Percentiles rank a stretch among this genome's conserved stretches.
phyloP scores from a whole-genome alignment of 2,329 filamentous ascomycete genomes.

The Botryotinia narcissicola region DNA sequence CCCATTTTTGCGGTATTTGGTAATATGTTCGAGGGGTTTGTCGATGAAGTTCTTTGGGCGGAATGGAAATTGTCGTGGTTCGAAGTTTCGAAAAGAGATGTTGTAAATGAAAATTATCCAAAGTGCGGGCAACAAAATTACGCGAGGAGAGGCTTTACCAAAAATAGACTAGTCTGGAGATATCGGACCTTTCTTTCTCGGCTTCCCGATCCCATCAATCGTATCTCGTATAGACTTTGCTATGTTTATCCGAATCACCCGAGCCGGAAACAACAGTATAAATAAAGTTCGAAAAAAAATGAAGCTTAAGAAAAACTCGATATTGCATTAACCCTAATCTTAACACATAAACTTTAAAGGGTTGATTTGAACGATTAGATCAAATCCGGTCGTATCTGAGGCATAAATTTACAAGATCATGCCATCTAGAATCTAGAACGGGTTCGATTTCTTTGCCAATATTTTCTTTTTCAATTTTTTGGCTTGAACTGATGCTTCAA shows the following conservation, averaged over 20 bases:
- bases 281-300: background rate
- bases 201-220: background rate
- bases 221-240: background rate
- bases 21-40: constrained; percentile 30
- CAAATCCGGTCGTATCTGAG: too few relatives aligned
- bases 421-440: background rate
- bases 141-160: constrained; percentile 3
- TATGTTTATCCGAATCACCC: background rate
- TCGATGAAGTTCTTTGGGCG: constrained; percentile 23
- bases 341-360: background rate
- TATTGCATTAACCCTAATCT: background rate
- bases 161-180: background rate
- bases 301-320: background rate
- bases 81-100: constrained; percentile 9
- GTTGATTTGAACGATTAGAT: background rate
- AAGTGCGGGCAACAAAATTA: constrained; percentile 15
- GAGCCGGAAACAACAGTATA: background rate
- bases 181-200: background rate
- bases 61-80: constrained; percentile 19
- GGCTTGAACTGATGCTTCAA: background rate
- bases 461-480: background rate
- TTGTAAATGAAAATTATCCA: constrained; percentile 6
- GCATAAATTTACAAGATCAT: background rate
- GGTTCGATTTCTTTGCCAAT: background rate
- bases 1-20: constrained; percentile 67